Base-by-base conservation (phyloP, 805 yeast genomes). In the Starmerella powellii region DNA sequence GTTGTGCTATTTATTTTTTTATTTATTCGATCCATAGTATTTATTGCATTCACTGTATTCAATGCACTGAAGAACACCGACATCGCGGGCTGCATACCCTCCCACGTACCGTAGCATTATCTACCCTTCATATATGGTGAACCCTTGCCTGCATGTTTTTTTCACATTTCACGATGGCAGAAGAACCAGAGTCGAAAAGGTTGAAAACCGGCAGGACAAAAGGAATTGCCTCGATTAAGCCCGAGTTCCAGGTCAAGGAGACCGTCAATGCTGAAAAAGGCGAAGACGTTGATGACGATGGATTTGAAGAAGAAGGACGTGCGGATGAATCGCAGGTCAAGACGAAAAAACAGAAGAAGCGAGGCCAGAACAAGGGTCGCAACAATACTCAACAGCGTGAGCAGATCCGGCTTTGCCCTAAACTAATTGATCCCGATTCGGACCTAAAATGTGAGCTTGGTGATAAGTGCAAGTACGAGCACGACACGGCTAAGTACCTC, bases 391-490 rank as follows among this genome's bases (percentile, higher is more conserved):
- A 54, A 35, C 37, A 40, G 27, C 48, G 47, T 30, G 55, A 53
- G 30, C 29, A 48, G 2, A 43, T 55, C 13, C 35, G 50, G 16
- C 42, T 49, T 13, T 55, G 59, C 35, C 52, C 54, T 13, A 39
- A 42, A 2, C 47, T 45, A 1, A 30, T 47, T 11, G 31, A 40
- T n/a, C 41, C 47, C 1, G 47, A 37, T 4, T 41, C 37, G 10
- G 41, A 38, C 6, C 40, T 42, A 8, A 34, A 48, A 41, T 63
- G 72, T 18, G 76, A 71, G 54, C 91, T 88, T 13, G 72, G 76
- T 11, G 80, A 72, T 15, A 66, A 64, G 37, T 91, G 99, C 65
- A 71, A 79, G 45, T 80, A 69, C 56, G 73, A 76, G 36, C 99
- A 91, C 63, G 80, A 86, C 62, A 58, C 86, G 19, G 70, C 67